phyloP scores from a whole-genome alignment of 2,329 filamentous ascomycete genomes.

The Sphaceloma murrayae region DNA sequence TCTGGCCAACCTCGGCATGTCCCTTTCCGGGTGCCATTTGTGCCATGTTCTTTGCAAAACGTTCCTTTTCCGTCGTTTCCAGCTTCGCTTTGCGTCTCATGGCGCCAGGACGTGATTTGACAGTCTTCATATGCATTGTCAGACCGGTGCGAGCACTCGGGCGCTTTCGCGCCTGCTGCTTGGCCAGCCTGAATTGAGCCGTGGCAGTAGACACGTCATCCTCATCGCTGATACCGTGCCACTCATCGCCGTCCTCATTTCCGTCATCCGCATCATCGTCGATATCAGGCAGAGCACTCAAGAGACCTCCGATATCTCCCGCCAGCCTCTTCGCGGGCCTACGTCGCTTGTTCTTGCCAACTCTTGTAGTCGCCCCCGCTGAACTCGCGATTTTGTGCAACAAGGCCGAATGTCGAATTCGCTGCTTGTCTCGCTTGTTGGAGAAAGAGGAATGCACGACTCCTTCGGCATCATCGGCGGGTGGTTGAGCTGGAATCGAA shows the following conservation, averaged over 20 bases:
- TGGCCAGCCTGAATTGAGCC: constrained; percentile 16
- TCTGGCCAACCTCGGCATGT: too few species aligned
- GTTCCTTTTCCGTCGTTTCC: constrained; percentile 68
- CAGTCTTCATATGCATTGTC: constrained; percentile 62
- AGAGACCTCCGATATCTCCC: constrained; percentile 63
- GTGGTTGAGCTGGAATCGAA: too few species aligned
- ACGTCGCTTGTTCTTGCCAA: constrained; percentile 52
- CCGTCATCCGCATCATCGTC: constrained; percentile 30
- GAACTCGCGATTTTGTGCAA: constrained; percentile 63
- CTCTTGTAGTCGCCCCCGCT: constrained; percentile 28
- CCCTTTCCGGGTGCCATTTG: constrained; percentile 51
- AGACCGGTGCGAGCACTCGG: constrained; percentile 37
- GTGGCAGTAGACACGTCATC: constrained; percentile 24
- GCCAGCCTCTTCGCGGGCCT: constrained; percentile 68
- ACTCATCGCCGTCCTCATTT: constrained; percentile 39
- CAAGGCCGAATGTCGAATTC: constrained; percentile 72
- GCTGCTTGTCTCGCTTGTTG: constrained; percentile 73
- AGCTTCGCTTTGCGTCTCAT: constrained; percentile 75
- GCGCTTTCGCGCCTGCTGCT: too few species aligned
- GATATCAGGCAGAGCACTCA: constrained; percentile 65
- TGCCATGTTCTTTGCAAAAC: constrained; percentile 77
- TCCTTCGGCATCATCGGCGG: too few species aligned
- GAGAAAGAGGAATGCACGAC: too few species aligned
- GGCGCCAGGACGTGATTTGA: constrained; percentile 67
- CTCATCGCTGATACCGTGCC: constrained; percentile 26